Conservation (phyloP, 2,329 filamentous ascomycete species). For the Beauveria australis region DNA sequence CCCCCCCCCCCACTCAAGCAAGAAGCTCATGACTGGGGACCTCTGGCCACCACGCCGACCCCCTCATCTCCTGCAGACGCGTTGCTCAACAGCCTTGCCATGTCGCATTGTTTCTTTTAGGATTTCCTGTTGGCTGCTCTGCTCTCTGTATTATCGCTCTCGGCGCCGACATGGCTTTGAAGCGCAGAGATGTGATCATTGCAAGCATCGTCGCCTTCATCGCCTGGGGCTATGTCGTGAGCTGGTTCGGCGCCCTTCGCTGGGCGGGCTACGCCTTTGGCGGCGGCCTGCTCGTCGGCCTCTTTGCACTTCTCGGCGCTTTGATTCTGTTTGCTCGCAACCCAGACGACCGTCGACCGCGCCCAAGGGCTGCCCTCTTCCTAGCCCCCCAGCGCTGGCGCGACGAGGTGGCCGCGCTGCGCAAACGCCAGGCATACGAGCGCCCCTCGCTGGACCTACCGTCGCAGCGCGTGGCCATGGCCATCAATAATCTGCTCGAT, state of each 20-base stretch:
- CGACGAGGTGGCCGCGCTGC: constrained; percentile 59
- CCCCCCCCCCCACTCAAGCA: neutral
- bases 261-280: constrained; percentile 81
- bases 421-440: constrained; percentile 57
- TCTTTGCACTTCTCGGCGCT: constrained; percentile 34
- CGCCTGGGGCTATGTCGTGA: constrained; percentile 78
- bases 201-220: constrained; percentile 65
- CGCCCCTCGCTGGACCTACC: constrained; percentile 64
- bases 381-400: constrained; percentile 57
- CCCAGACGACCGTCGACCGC: constrained; percentile 30
- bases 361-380: constrained; percentile 48
- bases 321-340: constrained; percentile 51
- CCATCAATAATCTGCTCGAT: constrained; percentile 70
- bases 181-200: constrained; percentile 63
- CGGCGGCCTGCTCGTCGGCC: constrained; percentile 52
- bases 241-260: constrained; percentile 75
- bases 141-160: constrained; percentile 2
- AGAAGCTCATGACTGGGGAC: neutral
- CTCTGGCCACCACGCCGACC: neutral
- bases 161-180: constrained; percentile 54
- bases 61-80: neutral
- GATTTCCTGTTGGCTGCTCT: neutral
- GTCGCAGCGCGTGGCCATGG: constrained; percentile 69
- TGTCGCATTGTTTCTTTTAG: neutral
- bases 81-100: neutral